Base-by-base conservation (phyloP, 257 asterid species). In the Osmanthus fragrans region DNA sequence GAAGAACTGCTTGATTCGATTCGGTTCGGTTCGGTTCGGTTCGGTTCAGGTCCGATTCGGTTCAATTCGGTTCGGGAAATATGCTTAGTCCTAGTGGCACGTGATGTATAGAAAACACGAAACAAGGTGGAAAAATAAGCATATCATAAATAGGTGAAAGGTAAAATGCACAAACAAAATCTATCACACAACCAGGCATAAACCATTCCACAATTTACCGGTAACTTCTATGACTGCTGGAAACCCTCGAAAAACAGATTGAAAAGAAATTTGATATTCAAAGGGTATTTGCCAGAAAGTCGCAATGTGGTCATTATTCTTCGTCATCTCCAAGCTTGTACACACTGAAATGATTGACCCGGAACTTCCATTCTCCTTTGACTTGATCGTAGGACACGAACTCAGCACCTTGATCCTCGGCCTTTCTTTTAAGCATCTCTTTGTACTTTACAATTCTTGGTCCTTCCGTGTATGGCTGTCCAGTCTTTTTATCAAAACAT, bases 331-430 rank as follows among this genome's bases (percentile, higher is more conserved):
- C 86, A 42, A 87, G 77, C 87, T 80, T 83, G 40, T 89, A 89
- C 75, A 33, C 4, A 47, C 94, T 89, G 82, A 92, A 92, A 82
- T 92, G 96, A 79, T 77, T 63, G 37, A 92, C 97, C 80, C 79
- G 84, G 83, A 94, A 91, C 88, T 84, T 91, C 97, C 97, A 92
- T 78, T 90, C 94, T 32, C 99, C 99, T 77, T 75, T 72, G 0
- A 83, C 87, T 9, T 96, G 88, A 85, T 91, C 88, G 49, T 87
- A 94, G 16, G 92, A 89, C 73, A 94, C 91, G 68, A 92, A 92
- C 80, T 92, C 97, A 4, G 90, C 97, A 34, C 91, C 95, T 80
- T 89, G 94, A 74, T 87, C 94, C 76, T 80, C 88, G 0, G 92
- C 87, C 79, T 91, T 92, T 65, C 88, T 83, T 63, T 86, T 92